Evolutionary conservation across 106 monocot genomes (phyloP).

Genomic region (Dioscorea alata): DNA sequence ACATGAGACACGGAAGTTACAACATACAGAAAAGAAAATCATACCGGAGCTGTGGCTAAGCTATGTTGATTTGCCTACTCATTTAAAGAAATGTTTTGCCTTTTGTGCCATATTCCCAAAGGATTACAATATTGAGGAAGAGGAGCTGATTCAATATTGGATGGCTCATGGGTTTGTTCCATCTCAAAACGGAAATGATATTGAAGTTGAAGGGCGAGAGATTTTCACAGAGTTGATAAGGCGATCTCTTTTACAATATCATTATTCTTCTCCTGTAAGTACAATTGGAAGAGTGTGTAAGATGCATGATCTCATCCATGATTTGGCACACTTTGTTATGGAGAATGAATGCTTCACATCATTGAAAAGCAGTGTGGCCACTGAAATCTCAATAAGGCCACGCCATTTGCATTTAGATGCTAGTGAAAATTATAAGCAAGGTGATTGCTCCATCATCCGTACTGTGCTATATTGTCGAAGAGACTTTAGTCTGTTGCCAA

Average conservation of each 20-base stretch:
- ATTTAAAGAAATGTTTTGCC: conserved; percentile 12
- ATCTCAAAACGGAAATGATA: not conserved
- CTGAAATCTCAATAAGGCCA: not conserved
- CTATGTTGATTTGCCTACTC: conserved; percentile 7
- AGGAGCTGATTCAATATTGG: conserved; percentile 26
- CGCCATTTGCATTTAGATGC: not conserved
- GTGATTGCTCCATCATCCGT: not conserved
- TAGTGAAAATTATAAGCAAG: conserved; percentile 2
- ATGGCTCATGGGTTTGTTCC: conserved; percentile 23
- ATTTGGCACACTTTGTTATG: conserved; percentile 18
- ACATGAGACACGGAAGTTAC: conserved; percentile 19
- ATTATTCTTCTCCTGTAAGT: not conserved
- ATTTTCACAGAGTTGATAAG: conserved; percentile 2
- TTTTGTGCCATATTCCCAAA: conserved; percentile 37
- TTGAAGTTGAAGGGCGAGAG: conserved; percentile 7
- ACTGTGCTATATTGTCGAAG: not conserved
- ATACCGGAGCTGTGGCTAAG: conserved; percentile 23
- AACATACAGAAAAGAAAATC: conserved; percentile 1
- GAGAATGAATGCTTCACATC: conserved; percentile 5
- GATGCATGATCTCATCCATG: conserved; percentile 23
- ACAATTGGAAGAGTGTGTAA: conserved; percentile 3
- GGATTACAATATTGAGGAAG: conserved; percentile 16
- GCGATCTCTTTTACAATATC: conserved; percentile 20
- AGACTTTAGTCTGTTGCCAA: not conserved
- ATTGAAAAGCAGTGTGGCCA: not conserved